Evolutionary conservation across 2,329 filamentous ascomycete species (phyloP).

Genomic region (Teratosphaeriaceae sp.): DNA sequence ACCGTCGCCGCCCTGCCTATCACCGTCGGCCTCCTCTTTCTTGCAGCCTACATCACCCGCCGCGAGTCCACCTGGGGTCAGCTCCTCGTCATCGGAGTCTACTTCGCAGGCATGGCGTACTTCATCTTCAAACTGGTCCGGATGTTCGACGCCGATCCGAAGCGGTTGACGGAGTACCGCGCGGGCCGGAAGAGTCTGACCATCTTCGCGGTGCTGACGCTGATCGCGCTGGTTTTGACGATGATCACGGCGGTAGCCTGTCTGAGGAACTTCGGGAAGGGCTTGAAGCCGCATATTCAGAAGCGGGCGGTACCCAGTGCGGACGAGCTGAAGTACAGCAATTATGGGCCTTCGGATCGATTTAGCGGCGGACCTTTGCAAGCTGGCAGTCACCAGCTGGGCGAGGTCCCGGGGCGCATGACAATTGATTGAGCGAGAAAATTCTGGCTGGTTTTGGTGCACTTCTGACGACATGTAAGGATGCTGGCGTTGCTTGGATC

Average conservation of each 20-base stretch:
- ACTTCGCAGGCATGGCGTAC: slow-evolving; percentile 83
- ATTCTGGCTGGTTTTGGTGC: neutral
- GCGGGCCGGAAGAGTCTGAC: slow-evolving; percentile 82
- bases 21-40: slow-evolving; percentile 80
- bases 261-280: slow-evolving; percentile 83
- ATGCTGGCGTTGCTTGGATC: slow-evolving; percentile 1
- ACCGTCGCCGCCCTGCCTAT: slow-evolving; percentile 87
- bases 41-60: slow-evolving; percentile 80
- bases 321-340: slow-evolving; percentile 40
- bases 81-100: slow-evolving; percentile 69
- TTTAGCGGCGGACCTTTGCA: slow-evolving; percentile 1
- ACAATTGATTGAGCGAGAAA: slow-evolving; percentile 41
- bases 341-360: slow-evolving; percentile 1
- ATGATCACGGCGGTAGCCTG: slow-evolving; percentile 83
- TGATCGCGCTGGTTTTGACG: slow-evolving; percentile 79
- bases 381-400: slow-evolving; percentile 26
- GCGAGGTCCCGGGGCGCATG: slow-evolving; percentile 33
- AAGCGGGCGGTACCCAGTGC: slow-evolving; percentile 45
- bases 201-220: slow-evolving; percentile 88
- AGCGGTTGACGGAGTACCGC: slow-evolving; percentile 51
- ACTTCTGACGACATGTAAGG: neutral
- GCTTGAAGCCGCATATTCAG: slow-evolving; percentile 79
- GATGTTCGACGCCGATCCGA: slow-evolving; percentile 68
- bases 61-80: slow-evolving; percentile 77
- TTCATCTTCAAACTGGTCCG: slow-evolving; percentile 97